Base-by-base conservation (phyloP, 164 flowering plant species). In the Nymphaea colorata region DNA sequence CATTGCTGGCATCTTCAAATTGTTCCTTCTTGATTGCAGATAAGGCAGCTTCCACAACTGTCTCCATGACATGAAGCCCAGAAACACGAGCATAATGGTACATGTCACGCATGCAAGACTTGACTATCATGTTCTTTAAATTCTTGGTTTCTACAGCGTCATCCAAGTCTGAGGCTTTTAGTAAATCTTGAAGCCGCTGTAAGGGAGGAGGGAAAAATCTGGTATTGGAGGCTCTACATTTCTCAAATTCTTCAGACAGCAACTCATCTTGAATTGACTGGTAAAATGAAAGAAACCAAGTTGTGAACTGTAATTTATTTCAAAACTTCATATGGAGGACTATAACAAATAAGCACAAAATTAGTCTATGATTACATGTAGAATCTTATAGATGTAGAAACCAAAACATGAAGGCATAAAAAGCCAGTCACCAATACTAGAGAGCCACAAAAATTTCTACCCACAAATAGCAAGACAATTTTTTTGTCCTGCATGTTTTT, bases 1-100 rank as follows among this genome's bases (percentile, higher is more conserved):
- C 99, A 83, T 82, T 81, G 72, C 83, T 79, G 76, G 94, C 97
- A 80, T 88, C 98, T 73, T 85, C 79, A 78, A 95, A 82, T 69
- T 86, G 79, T 77, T 85, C 91, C 73, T 76, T 84, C 79, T 81
- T 84, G n/a, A 95, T 79, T 73, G 89, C 84, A 73, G 89, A 82
- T 36, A 95, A 78, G 44, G 94, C 85, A 45, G 86, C 76, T 69
- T 87, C 84, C 89, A 91, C 76, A 17, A 95, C 79, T 69, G 86
- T 84, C 69, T 90, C 98, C 55, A 95, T 81, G 8, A 78, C 71
- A 80, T 95, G 98, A 64, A 80, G 67, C 67, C 96, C 91, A 78
- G 85, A 82, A 69, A 95, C 85, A 78, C 99, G 99, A 73, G 90
- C 87, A 82, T 82, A 90, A 76, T 95, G 97, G 73, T 80, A 95